phyloP scores from a whole-genome alignment of 2,329 filamentous ascomycete species.

The Claviceps quebecensis region DNA sequence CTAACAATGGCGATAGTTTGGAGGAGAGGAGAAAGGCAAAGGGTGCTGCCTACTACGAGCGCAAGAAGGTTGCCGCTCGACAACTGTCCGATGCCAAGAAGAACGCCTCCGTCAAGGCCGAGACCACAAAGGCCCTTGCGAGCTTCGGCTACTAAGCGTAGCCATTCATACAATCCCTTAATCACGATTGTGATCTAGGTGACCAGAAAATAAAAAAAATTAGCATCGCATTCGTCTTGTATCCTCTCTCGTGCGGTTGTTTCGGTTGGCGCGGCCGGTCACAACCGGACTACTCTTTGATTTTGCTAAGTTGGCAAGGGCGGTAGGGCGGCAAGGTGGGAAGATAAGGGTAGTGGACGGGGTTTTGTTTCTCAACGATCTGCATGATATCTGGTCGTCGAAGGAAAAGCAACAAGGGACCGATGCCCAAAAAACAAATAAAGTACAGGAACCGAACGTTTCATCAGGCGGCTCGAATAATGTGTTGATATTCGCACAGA shows the following conservation, averaged over 20 bases:
- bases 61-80: slow-evolving; percentile 93
- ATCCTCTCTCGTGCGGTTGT: slow-evolving; percentile 35
- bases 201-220: slow-evolving; percentile 5
- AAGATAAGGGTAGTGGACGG: slow-evolving; percentile 14
- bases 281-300: slow-evolving; percentile 34
- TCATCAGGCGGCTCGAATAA: not conserved
- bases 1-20: slow-evolving; percentile 45
- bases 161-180: slow-evolving; percentile 14
- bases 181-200: slow-evolving; percentile 15
- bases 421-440: slow-evolving; percentile 18
- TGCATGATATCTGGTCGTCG: slow-evolving; percentile 21
- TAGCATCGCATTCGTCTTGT: slow-evolving; percentile 25
- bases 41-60: slow-evolving; percentile 98
- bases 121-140: slow-evolving; percentile 80
- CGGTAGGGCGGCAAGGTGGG: slow-evolving; percentile 16
- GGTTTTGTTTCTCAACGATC: slow-evolving; percentile 20
- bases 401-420: slow-evolving; percentile 4
- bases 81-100: slow-evolving; percentile 88
- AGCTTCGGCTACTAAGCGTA: slow-evolving; percentile 72
- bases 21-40: slow-evolving; percentile 99
- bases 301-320: slow-evolving; percentile 33
- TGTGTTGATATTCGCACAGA: not conserved
- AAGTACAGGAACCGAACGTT: slow-evolving; percentile 16
- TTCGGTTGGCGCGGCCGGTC: slow-evolving; percentile 42
- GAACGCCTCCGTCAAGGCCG: slow-evolving; percentile 72